A percentile compares a stretch with the other conserved stretches of the same genome.
phyloP scores from a whole-genome alignment of 208 protist species.

The Wallacemonas rigidus region DNA sequence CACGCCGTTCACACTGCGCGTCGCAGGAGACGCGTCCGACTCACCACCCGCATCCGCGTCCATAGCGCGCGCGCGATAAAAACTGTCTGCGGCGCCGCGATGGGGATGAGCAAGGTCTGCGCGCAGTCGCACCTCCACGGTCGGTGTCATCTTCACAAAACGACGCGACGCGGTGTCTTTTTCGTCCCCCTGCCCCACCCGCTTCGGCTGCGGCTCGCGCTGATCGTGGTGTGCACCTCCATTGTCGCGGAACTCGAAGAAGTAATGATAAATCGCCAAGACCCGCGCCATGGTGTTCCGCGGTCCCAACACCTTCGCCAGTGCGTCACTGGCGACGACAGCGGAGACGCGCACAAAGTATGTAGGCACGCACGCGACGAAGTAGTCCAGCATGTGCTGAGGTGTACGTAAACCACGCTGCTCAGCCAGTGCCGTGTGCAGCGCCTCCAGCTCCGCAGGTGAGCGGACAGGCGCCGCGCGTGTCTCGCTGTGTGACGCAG shows the following conservation, averaged over 20 bases:
- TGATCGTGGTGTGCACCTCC: no score
- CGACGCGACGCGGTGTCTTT: no score
- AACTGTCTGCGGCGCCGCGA: slow-evolving; percentile 45
- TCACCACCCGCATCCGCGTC: neutral
- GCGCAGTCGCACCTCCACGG: slow-evolving; percentile 42
- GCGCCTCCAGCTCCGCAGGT: slow-evolving; percentile 39
- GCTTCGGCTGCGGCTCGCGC: no score
- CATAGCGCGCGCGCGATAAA: slow-evolving; percentile 35
- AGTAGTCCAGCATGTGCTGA: slow-evolving; percentile 65
- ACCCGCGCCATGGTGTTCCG: slow-evolving; percentile 53
- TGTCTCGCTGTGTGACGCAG: slow-evolving; percentile 8
- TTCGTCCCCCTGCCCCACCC: no score
- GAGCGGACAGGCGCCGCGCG: slow-evolving; percentile 1
- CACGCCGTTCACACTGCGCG: no score
- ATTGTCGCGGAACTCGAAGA: slow-evolving; percentile 39
- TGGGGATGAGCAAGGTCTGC: slow-evolving; percentile 40
- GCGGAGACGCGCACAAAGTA: slow-evolving; percentile 58
- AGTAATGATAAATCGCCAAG: slow-evolving; percentile 72
- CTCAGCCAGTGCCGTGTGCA: slow-evolving; percentile 66
- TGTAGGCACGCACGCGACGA: slow-evolving; percentile 86
- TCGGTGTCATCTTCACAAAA: neutral
- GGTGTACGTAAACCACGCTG: slow-evolving; percentile 62
- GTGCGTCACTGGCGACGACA: slow-evolving; percentile 52
- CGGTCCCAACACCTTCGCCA: slow-evolving; percentile 54
- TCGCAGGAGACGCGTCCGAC: neutral